Conservation (phyloP, 2,329 filamentous ascomycete genomes). For the Chrysoporthe cubensis region DNA sequence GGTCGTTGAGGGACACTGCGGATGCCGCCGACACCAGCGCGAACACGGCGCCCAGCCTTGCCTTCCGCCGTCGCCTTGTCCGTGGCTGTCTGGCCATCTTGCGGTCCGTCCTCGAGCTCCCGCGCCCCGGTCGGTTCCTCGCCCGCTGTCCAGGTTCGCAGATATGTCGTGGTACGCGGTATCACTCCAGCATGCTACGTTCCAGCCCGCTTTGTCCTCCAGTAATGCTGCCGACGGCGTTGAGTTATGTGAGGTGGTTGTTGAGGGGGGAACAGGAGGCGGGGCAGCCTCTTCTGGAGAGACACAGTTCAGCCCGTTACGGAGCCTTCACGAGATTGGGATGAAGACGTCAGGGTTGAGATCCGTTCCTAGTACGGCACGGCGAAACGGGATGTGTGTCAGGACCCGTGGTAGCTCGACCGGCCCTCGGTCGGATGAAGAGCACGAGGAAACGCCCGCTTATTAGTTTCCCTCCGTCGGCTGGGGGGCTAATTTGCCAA, state of each 20-base stretch:
- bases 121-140: neutral
- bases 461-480: neutral
- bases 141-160: neutral
- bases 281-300: neutral
- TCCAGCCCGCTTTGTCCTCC: too few relatives aligned
- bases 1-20: constrained; percentile 44
- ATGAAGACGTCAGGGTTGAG: constrained; percentile 6
- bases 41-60: constrained; percentile 26
- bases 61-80: constrained; percentile 19
- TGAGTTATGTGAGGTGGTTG: neutral
- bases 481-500: neutral
- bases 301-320: neutral
- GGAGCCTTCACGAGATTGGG: neutral
- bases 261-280: neutral
- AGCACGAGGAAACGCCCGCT: neutral
- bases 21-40: constrained; percentile 34
- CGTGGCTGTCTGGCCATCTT: constrained; percentile 18
- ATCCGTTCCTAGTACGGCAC: neutral
- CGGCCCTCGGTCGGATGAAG: neutral
- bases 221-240: neutral
- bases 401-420: constrained; percentile 3
- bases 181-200: neutral
- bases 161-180: neutral
- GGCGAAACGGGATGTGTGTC: constrained; percentile 15
- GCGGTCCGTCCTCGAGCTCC: constrained; percentile 1